Conservation (phyloP, 176 grass and related monocot genomes). For the Elaeis guineensis region DNA sequence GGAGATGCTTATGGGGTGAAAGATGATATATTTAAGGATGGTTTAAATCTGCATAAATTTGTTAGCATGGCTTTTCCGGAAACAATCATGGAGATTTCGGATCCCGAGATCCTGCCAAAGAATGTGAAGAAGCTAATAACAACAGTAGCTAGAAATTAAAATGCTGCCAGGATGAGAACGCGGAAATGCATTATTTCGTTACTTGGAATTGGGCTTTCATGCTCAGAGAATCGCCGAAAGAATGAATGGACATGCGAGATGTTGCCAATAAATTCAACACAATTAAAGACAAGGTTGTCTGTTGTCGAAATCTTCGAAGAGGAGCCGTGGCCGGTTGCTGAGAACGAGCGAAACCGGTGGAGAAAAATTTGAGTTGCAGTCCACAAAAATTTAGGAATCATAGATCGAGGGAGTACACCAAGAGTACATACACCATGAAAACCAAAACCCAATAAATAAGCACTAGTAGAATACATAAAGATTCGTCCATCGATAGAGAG, state of each 20-base stretch:
- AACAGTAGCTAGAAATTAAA: neutral
- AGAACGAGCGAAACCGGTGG: too few species aligned
- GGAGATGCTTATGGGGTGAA: constrained; percentile 20
- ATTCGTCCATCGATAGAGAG: too few species aligned
- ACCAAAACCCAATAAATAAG: too few species aligned
- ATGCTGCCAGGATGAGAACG: neutral
- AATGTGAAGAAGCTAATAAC: too few species aligned
- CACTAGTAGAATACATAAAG: too few species aligned
- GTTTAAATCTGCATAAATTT: constrained; percentile 1
- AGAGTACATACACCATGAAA: too few species aligned
- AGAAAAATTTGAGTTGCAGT: too few species aligned
- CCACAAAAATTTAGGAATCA: too few species aligned
- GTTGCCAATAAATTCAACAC: neutral
- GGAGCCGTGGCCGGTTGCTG: too few species aligned
- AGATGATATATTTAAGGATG: constrained; percentile 23
- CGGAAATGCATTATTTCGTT: constrained; percentile 7
- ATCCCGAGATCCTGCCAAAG: too few species aligned
- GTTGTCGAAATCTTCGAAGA: too few species aligned
- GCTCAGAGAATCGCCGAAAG: constrained; percentile 18
- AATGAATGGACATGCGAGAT: constrained; percentile 10
- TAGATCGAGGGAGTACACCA: too few species aligned
- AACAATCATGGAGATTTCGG: neutral
- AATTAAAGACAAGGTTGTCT: neutral
- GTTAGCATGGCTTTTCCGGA: constrained; percentile 12
- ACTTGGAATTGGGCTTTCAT: constrained; percentile 9